Evolutionary conservation across 2,329 filamentous ascomycete species (phyloP).

Genomic region (Lasiodiplodia theobromae): DNA sequence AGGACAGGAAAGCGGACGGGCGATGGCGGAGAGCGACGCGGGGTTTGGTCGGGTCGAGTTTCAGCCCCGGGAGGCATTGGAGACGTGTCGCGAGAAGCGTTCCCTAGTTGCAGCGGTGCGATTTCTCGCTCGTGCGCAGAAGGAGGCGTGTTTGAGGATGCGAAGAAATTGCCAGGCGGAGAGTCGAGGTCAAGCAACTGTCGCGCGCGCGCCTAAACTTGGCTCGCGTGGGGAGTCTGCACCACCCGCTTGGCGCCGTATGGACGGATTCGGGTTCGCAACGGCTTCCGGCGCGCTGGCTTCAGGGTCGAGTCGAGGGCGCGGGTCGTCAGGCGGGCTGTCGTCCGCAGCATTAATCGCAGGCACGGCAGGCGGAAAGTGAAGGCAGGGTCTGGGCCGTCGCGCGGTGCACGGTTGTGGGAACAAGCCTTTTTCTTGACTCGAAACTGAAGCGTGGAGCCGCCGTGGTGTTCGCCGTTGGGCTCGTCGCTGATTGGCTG

Average conservation of each 20-base stretch:
- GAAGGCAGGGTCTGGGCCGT: neutral
- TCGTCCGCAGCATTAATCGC: neutral
- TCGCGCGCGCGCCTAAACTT: neutral
- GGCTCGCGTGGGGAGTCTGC: slow-evolving; percentile 17
- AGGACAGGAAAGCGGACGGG: neutral
- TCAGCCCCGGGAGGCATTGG: neutral
- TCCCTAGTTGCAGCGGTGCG: neutral
- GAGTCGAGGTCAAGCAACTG: neutral
- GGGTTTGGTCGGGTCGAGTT: slow-evolving; percentile 13
- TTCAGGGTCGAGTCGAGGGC: neutral
- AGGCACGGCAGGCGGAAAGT: neutral
- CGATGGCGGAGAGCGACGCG: neutral
- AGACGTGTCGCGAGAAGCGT: neutral
- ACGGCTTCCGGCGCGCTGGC: neutral
- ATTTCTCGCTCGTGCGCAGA: neutral
- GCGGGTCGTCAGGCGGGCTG: slow-evolving; percentile 4
- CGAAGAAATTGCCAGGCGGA: slow-evolving; percentile 3
- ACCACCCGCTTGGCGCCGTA: neutral
- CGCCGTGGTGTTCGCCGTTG: neutral
- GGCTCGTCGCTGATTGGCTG: neutral
- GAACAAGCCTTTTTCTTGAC: slow-evolving; percentile 20
- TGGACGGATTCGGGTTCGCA: neutral
- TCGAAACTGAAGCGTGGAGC: slow-evolving; percentile 12
- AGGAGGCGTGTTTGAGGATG: slow-evolving; percentile 15
- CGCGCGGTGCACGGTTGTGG: neutral